Evolutionary conservation across 176 grass and related monocot species (phyloP), one percentile per base, ranked within the genome.

Genomic region (Calamus simplicifolius): DNA sequence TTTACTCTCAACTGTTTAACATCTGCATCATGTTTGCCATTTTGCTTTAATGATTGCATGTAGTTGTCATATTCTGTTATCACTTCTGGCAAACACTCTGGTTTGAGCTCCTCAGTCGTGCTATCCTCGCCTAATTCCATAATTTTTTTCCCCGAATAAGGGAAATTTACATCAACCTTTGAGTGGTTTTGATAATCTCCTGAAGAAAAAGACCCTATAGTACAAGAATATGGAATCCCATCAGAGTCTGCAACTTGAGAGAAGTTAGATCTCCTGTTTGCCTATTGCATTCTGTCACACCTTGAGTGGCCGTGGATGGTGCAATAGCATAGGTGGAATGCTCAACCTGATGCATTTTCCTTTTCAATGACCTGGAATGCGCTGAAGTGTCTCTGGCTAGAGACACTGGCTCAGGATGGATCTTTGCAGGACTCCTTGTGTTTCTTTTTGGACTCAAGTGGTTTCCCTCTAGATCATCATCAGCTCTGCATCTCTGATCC

Each of bases 41-140:
- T 75, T 52, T 75, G 59, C 35, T 29, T 63, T 14, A 35, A 28
- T 17, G 74, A 30, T 81, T 88, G 63, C 16, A 81, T 54, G 65
- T 53, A 76, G 10, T 72, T 50, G 60, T 79, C 51, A 51, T 88
- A 94, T 67, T 75, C 49, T 56, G 18, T n/a, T 27, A 94, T 75
- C n/a, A 35, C 69, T 23, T 81, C 55, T 52, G 62, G 54, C 66
- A 49, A 18, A 31, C 73, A 51, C 63, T 52, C 54, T 64, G 62
- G 29, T 29, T 81, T 17, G 5, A 67, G 30, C 19, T 48, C 13
- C 6, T 72, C 35, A 3, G 10, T 12, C 8, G 12, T 43, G 35
- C 12, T 13, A 43, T 54, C n/a, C 30, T 58, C 25, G 18, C 3
- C 54, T 30, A 30, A 35, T n/a, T 48, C 16, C n/a, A 52, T 27